These are phyloP conservation scores for Podospora fimiseda DNA, from an alignment of 495 filamentous ascomycete genomes.

Conservation along the genomic window DNA sequence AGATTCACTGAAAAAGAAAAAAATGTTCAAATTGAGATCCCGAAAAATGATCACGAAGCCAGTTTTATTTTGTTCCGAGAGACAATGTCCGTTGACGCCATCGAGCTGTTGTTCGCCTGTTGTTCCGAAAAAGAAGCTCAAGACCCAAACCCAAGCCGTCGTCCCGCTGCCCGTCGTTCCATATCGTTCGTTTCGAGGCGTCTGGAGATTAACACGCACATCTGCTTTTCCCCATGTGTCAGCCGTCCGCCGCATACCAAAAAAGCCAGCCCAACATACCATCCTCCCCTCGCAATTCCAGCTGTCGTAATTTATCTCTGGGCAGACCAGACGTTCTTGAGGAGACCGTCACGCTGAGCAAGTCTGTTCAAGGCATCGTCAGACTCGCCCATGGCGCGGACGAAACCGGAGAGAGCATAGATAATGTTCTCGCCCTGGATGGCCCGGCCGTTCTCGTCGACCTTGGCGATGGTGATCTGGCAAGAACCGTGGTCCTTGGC, in stretches of 20 bases:
- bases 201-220: constrained; percentile 21
- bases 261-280: constrained; percentile 12
- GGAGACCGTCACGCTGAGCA: constrained; percentile 87
- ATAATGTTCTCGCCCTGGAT: constrained; percentile 96
- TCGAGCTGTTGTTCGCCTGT: constrained; percentile 6
- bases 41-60: constrained; percentile 28
- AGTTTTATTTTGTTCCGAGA: constrained; percentile 29
- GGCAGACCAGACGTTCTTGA: constrained; percentile 94
- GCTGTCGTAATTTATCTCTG: constrained; percentile 52
- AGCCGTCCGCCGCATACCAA: constrained; percentile 2
- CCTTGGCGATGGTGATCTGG: constrained; percentile 85
- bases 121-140: constrained; percentile 16
- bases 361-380: constrained; percentile 95
- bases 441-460: constrained; percentile 90
- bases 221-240: constrained; percentile 9
- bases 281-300: constrained; percentile 17
- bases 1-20: neutral
- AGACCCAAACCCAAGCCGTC: constrained; percentile 24
- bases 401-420: constrained; percentile 96
- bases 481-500: constrained; percentile 95
- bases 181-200: constrained; percentile 13
- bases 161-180: constrained; percentile 21
- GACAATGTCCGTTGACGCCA: constrained; percentile 32
- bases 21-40: too few species aligned
- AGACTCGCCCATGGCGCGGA: constrained; percentile 93